Evolutionary conservation across 805 yeast genomes (phyloP), one percentile per base, ranked within the genome.

Genomic region (Starmerella bacillaris): DNA sequence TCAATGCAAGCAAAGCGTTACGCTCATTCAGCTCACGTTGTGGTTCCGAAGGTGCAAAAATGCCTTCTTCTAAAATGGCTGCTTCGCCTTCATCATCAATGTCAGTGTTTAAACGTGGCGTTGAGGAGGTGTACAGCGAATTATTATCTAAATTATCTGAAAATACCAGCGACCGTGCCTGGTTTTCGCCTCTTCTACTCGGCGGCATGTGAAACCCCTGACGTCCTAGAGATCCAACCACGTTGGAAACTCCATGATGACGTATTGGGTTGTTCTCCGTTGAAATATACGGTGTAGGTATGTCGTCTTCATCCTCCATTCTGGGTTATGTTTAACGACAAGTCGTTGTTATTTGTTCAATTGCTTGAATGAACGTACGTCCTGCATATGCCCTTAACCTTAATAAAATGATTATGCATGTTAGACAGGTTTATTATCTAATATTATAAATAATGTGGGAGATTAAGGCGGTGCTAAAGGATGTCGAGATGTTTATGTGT

Each of bases 11-110:
- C 21, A 55, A 41, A 4, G 47, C 48, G 34, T 50, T 49, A 27
- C 51, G 50, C 37, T 55, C 59, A 8, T 42, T 39, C 5, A 43
- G 45, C 17, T 53, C 37, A 2, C 46, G 36, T n/a, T 46, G 43
- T 3, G 51, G 46, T 30, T 55, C 58, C 1, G 42, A 34, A 9
- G 52, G 48, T 4, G 56, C 49, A 16, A 48, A 38, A 2, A 50
- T 35, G 16, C 47, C 50, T 18, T 43, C 37, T 26, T 50, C 54
- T n/a, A 43, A 41, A 3, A 41, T 33, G 4, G 39, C 45, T 1
- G 46, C 51, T 12, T 49, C 54, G 9, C 41, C 46, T 16, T 44
- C 49, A 14, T 30, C 41, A 8, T 34, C 41, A 17, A 9, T 16
- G 4, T 30, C 37, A 9, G 14, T 19, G 12, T 38, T 24, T 8